Evolutionary conservation across 2,329 filamentous ascomycete species (phyloP).

Genomic region (Aspergillus spinulosporus): DNA sequence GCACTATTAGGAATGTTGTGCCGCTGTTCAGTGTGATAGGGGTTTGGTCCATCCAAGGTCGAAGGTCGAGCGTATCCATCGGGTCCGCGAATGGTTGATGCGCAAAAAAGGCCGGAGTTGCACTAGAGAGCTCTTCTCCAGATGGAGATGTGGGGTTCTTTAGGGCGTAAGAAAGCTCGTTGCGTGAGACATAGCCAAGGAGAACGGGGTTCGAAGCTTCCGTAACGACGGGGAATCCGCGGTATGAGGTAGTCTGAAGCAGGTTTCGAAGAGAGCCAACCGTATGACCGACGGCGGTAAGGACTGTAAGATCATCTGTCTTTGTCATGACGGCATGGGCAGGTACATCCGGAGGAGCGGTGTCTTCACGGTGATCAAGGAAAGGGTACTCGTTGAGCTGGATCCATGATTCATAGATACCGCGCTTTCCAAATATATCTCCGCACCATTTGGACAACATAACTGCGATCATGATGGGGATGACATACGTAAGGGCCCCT

Average conservation of each 20-base stretch:
- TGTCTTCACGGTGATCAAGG: slow-evolving; percentile 85
- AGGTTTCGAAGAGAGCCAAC: slow-evolving; percentile 71
- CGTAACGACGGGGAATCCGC: slow-evolving; percentile 87
- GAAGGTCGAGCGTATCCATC: slow-evolving; percentile 74
- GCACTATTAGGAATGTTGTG: slow-evolving; percentile 76
- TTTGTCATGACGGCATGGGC: slow-evolving; percentile 90
- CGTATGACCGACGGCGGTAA: slow-evolving; percentile 85
- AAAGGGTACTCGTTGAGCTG: slow-evolving; percentile 94
- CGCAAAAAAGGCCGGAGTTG: slow-evolving; percentile 79
- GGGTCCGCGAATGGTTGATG: slow-evolving; percentile 82
- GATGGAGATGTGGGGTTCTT: slow-evolving; percentile 56
- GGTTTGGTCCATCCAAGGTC: slow-evolving; percentile 99
- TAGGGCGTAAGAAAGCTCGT: slow-evolving; percentile 82
- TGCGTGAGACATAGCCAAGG: slow-evolving; percentile 90
- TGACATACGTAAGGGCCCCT: slow-evolving; percentile 89
- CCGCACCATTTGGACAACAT: slow-evolving; percentile 99
- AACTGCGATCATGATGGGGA: slow-evolving; percentile 98
- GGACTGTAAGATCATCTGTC: slow-evolving; percentile 83
- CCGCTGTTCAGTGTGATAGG: slow-evolving; percentile 83
- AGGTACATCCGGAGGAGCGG: slow-evolving; percentile 75
- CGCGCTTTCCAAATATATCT: slow-evolving; percentile 86
- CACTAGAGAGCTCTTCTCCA: slow-evolving; percentile 57
- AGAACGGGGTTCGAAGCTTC: slow-evolving; percentile 75
- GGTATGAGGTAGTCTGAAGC: slow-evolving; percentile 72
- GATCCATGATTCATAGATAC: slow-evolving; percentile 99